Conservation (phyloP, 495 filamentous ascomycete species). For the Aspergillus haitiensis region DNA sequence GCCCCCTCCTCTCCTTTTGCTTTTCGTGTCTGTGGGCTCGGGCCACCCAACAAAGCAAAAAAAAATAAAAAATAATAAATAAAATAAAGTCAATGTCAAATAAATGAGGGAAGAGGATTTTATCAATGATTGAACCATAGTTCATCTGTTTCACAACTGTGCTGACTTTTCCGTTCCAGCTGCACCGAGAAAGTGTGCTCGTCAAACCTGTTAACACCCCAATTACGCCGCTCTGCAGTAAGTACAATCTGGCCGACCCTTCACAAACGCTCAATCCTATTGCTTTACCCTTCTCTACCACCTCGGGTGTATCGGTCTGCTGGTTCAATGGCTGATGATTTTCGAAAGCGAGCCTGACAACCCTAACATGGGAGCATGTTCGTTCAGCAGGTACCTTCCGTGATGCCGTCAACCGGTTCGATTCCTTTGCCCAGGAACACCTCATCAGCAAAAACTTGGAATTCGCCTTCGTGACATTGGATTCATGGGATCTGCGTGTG, state of each 20-base stretch:
- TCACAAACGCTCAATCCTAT: conserved; percentile 10
- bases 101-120: too few species aligned
- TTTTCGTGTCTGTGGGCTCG: conserved; percentile 14
- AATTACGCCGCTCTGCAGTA: conserved; percentile 98
- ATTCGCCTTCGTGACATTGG: conserved; percentile 96
- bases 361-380: conserved; percentile 98
- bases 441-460: conserved; percentile 81
- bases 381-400: conserved; percentile 94
- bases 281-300: conserved; percentile 17
- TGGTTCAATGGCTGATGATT: conserved; percentile 35
- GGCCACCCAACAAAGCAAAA: conserved; percentile 14
- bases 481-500: conserved; percentile 97
- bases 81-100: too few species aligned
- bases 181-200: conserved; percentile 91
- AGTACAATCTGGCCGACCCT: conserved; percentile 43
- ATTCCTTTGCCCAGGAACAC: conserved; percentile 86
- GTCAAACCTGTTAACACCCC: conserved; percentile 98
- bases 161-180: conserved; percentile 47
- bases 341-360: conserved; percentile 84
- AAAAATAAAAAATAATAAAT: conserved; percentile 9
- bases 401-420: conserved; percentile 93
- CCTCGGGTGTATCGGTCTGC: conserved; percentile 23
- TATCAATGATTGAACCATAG: too few species aligned
- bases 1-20: conserved; percentile 20
- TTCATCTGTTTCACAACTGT: conserved; percentile 18